Base-by-base conservation (phyloP, 1,284 basidiomycete species). In the Stereum hirsutum region DNA sequence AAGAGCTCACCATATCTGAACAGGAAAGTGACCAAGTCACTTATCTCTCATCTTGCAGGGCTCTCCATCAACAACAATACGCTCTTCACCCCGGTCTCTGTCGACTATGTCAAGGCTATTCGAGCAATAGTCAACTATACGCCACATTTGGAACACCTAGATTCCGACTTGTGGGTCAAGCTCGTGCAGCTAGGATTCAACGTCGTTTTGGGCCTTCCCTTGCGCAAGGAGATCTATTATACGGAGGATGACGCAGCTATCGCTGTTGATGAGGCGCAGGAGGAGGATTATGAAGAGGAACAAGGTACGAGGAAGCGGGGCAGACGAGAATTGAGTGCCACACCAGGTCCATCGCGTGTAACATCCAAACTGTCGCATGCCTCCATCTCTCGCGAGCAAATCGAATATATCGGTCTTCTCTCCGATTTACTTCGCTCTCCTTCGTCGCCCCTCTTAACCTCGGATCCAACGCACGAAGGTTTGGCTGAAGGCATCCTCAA, bases 71-170 rank as follows among this genome's bases (percentile, higher is more conserved):
- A 78, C 50, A 63, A 71, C 10, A 70, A 72, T 21, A 53, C 71
- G 34, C 66, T 95, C 7, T 72, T 85, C 41, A 56, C 68, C 6
- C 78, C 80, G 0, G 71, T 92, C 5, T 79, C 86, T 2, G 62
- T 89, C 47, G 80, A 92, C 57, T 96, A 92, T 57, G 69, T 84
- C 46, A 92, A 94, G 57, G 73, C 86, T 0, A 68, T 95, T 27
- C 75, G 77, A 32, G 68, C 68, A 38, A 57, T 88, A 2, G 65
- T 91, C 34, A 63, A 64, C 40, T 82, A 79, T 57, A 61, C 65
- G 2, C 83, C 89, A 1, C 93, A 97, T 59, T 67, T 93, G 40
- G 83, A 93, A 25, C 78, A 86, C 52, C 58, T 95, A 44, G 77
- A 80, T 7, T 65, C 70, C 12, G 61, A 66, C 0, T 65, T 60